Base-by-base conservation (phyloP, 441 rosid species). In the Kokia cookei region DNA sequence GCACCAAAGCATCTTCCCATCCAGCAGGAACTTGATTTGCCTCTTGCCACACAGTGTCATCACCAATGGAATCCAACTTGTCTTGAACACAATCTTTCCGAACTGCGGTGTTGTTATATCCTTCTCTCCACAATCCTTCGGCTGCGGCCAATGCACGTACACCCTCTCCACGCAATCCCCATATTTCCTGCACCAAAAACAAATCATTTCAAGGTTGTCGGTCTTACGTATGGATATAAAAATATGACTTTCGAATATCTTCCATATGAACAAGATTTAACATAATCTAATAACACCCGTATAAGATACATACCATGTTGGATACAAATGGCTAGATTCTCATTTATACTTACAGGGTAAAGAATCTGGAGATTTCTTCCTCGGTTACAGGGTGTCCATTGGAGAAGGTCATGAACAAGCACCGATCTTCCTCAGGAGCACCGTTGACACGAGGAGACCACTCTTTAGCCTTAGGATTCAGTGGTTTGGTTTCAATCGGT, bases 341-440 rank as follows among this genome's bases (percentile, higher is more conserved):
- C 32, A 50, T 48, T 27, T 27, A 19, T 65, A 32, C 82, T 75
- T 77, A 82, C 89, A 17, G 0, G 2, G 26, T 71, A 15, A 86
- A 86, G 71, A 84, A 86, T 4, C 17, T 58, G 67, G 29, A 0
- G 35, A 86, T 81, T 72, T 83, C 75, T 6, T 2, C 1, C 58
- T 86, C 88, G 0, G 27, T 27, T 27, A 86, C 78, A 14, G 90
- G 90, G 48, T 37, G 62, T 35, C 85, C 84, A 35, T 84, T 79
- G 0, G 88, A 86, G 74, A 86, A 86, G 2, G 86, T 86, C 17
- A 86, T 37, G 76, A 81, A 86, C 72, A 84, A 35, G 73, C 85
- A 78, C 45, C 86, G 77, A 15, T 69, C 78, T 17, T 73, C 78
- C 71, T 76, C 85, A 0, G 79, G 71, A 15, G 80, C 76, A 35